phyloP scores from a whole-genome alignment of 129 eudicot genomes.

The Glebionis coronaria region DNA sequence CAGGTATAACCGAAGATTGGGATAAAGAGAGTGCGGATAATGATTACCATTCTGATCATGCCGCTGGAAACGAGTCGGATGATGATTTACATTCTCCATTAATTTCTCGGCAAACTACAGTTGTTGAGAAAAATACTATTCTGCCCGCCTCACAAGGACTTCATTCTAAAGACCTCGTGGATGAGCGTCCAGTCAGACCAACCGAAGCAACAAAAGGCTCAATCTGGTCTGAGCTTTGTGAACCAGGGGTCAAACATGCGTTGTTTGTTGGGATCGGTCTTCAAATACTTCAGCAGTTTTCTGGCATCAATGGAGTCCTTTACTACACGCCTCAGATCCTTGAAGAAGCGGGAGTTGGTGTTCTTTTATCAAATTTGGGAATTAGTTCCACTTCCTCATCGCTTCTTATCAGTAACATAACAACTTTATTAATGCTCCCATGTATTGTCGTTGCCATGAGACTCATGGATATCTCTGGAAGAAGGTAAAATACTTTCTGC shows the following conservation, averaged over 20 bases:
- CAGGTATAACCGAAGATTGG: conserved; percentile 63
- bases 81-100: conserved; percentile 75
- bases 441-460: conserved; percentile 90
- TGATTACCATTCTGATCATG: conserved; percentile 48
- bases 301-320: conserved; percentile 92
- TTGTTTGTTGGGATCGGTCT: conserved; percentile 75
- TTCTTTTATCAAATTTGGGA: conserved; percentile 67
- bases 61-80: conserved; percentile 54
- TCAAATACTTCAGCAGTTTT: conserved; percentile 94
- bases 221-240: conserved; percentile 63
- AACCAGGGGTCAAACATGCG: conserved; percentile 93
- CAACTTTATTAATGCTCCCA: conserved; percentile 88
- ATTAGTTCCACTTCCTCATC: conserved; percentile 70
- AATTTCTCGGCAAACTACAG: conserved; percentile 68
- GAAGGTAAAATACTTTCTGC: conserved; percentile 50
- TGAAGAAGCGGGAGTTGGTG: conserved; percentile 89
- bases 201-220: conserved; percentile 55
- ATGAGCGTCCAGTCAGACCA: conserved; percentile 60
- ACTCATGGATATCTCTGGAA: conserved; percentile 89
- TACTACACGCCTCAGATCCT: conserved; percentile 98
- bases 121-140: conserved; percentile 52
- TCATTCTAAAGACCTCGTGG: conserved; percentile 49
- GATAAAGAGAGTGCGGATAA: conserved; percentile 68
- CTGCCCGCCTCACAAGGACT: conserved; percentile 50
- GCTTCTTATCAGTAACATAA: conserved; percentile 67